These are phyloP conservation scores for Penicillium sumatraense DNA, from an alignment of 2,329 filamentous ascomycete species.

Conservation along the genomic window DNA sequence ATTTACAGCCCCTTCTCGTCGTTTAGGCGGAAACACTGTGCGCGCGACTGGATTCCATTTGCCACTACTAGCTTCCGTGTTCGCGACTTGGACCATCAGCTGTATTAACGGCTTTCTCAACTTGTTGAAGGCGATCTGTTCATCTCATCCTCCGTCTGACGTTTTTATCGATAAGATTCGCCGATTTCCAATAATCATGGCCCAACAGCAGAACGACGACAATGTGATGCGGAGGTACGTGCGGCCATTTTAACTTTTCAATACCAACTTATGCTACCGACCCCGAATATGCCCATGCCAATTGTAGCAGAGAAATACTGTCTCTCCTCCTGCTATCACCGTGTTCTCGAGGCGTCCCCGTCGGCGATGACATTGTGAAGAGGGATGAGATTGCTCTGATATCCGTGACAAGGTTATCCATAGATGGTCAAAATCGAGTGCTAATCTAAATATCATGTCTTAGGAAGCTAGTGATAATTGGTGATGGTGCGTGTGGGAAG, in stretches of 20 bases:
- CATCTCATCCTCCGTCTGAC: slow-evolving; percentile 6
- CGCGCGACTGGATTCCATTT: slow-evolving; percentile 15
- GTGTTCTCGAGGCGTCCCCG: not conserved
- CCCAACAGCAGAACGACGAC: slow-evolving; percentile 42
- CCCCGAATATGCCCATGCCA: slow-evolving; percentile 12
- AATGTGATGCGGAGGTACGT: slow-evolving; percentile 63
- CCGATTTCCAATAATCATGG: slow-evolving; percentile 33
- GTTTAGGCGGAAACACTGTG: slow-evolving; percentile 19
- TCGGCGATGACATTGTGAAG: not conserved
- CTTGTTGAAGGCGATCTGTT: slow-evolving; percentile 5
- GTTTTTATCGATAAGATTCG: not conserved
- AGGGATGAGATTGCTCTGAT: not conserved
- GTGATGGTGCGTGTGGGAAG: slow-evolving; percentile 97
- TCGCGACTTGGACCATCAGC: slow-evolving; percentile 18
- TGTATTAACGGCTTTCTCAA: slow-evolving; percentile 14
- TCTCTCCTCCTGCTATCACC: slow-evolving; percentile 5
- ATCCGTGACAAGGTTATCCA: not conserved
- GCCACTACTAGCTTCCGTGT: slow-evolving; percentile 19
- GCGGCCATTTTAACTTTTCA: slow-evolving; percentile 9
- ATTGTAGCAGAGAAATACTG: slow-evolving; percentile 4
- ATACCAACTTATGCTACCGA: no score
- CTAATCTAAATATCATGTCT: slow-evolving; percentile 22
- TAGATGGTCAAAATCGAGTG: slow-evolving; percentile 1
- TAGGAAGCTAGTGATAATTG: slow-evolving; percentile 96
- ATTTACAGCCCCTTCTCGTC: slow-evolving; percentile 7